Evolutionary conservation across 1,284 basidiomycete genomes (phyloP).

Genomic region (Cryptococcus hybrid): DNA sequence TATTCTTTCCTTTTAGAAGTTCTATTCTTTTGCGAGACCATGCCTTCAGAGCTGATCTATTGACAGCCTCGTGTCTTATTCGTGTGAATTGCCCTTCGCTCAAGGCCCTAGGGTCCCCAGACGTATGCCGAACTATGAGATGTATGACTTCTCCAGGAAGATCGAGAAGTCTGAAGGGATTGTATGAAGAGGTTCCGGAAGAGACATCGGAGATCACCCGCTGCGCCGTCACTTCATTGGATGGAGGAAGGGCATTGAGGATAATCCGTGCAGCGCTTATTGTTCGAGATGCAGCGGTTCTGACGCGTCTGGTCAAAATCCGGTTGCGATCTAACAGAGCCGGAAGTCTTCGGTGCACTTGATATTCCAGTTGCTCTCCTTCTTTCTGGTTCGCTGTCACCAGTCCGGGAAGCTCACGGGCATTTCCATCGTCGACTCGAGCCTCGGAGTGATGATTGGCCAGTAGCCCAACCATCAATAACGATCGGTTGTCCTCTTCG

Average conservation of each 20-base stretch:
- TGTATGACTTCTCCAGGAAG: constrained; percentile 39
- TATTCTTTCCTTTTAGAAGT: constrained; percentile 11
- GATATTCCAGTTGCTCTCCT: constrained; percentile 14
- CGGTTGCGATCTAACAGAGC: constrained; percentile 36
- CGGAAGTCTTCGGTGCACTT: constrained; percentile 30
- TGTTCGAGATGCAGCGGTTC: constrained; percentile 20
- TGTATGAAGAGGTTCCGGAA: neutral
- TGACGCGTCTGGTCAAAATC: constrained; percentile 27
- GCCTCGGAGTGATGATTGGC: constrained; percentile 19
- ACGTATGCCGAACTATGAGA: constrained; percentile 32
- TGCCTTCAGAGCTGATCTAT: constrained; percentile 16
- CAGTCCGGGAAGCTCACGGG: neutral
- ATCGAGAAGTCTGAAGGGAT: constrained; percentile 32
- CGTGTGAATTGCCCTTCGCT: constrained; percentile 35
- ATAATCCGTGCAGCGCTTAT: constrained; percentile 34
- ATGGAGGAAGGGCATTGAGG: constrained; percentile 26
- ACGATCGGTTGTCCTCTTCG: constrained; percentile 29
- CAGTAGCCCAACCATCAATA: constrained; percentile 31
- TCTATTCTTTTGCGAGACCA: constrained; percentile 11
- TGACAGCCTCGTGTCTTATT: constrained; percentile 25
- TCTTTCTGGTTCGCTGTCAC: constrained; percentile 6
- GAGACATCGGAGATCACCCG: constrained; percentile 21
- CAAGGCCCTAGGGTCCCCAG: constrained; percentile 32
- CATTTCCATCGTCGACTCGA: neutral
- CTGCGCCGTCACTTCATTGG: constrained; percentile 19